Base-by-base conservation (phyloP, 805 yeast genomes). In the Myxozyma monticola region DNA sequence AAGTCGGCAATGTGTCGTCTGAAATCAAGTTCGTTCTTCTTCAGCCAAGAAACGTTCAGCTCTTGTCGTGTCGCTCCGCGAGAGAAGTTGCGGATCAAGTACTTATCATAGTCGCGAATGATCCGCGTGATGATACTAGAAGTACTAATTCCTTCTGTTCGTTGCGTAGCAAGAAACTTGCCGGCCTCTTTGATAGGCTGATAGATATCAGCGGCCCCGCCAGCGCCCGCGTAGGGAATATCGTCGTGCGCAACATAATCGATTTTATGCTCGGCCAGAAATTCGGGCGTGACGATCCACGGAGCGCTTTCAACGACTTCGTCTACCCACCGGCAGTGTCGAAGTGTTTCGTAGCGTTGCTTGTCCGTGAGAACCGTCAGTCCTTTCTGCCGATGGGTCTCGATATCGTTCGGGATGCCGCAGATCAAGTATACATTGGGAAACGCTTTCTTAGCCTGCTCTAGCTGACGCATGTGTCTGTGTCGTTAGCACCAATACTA, bases 191-290 rank as follows among this genome's bases (percentile, higher is more conserved):
- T 93, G 64, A 93, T 85, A 20, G 97, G 96, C 67, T 80, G 82
- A 71, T 93, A 93, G 47, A 93, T 89, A 67, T 93, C 99, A 66
- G 87, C 96, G 33, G 82, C 76, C 54, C 84, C 96, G 25, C 46
- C 63, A n/a, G 81, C 81, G 21, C 91, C 81, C 0, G 87, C 96
- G 66, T 93, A 93, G 0, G 99, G 99, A 56, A 88, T 73, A 68
- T 93, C 98, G 71, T 93, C 99, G 69, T 93, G 99, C 1, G 99
- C 99, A 54, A 91, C 96, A 63, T 88, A 93, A 68, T 93, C 99
- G 60, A 93, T 88, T 47, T 81, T 73, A 69, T 93, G 96, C 60
- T 84, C 70, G 41, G 73, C 73, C 59, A 93, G 70, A 62, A 93
- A 93, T 38, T 84, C 88, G 47, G 88, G 80, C 2, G 89, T 85